Evolutionary conservation across 192 early-diverging fungal genomes (phyloP), one percentile per base, ranked within the genome.

Genomic region (Backusella australiensis): DNA sequence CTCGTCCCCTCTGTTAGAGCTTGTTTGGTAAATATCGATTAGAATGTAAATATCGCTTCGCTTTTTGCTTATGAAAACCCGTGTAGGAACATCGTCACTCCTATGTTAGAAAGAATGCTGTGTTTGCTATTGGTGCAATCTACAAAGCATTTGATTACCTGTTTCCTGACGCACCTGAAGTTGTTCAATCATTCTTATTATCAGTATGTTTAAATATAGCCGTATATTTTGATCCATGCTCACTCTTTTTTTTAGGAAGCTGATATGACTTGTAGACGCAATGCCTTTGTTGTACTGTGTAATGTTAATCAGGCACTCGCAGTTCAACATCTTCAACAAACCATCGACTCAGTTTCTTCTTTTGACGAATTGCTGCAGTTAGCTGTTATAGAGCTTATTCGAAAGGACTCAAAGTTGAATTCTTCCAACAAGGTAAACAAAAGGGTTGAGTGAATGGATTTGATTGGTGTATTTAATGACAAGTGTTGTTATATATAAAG

Each of bases 41-140:
- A 32, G 32, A 32, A 32, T 32, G 32, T 32, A 3, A 32, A 32
- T 32, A 32, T 32, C 32, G 32, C 0, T 3, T 32, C 32, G 32
- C 32, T 32, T 32, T 32, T 78, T 94, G 92, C 73, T 91, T 98
- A 52, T 94, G 97, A 74, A 90, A 94, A 72, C 84, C 32, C 32
- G 32, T 3, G 2, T 66, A 93, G 92, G 94, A 94, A 86, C 97
- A 99, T 85, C 90, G 95, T 65, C 96, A 98, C 80, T 88, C 96
- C 26, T 99, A 98, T 80, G 98, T 99, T 73, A 90, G 97, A 78
- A 98, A 97, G 84, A 99, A 99, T 80, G 98, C 98, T 35, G 93
- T 99, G 19, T 88, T 96, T 38, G 97, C 97, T 36, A 93, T 99
- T 44, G 92, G 90, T 69, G 85, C 94, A 14, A 95, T 98, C 71